These are phyloP conservation scores for Lasiosphaeriaceae sp. DNA, from an alignment of 495 filamentous ascomycete genomes.

Conservation along the genomic window DNA sequence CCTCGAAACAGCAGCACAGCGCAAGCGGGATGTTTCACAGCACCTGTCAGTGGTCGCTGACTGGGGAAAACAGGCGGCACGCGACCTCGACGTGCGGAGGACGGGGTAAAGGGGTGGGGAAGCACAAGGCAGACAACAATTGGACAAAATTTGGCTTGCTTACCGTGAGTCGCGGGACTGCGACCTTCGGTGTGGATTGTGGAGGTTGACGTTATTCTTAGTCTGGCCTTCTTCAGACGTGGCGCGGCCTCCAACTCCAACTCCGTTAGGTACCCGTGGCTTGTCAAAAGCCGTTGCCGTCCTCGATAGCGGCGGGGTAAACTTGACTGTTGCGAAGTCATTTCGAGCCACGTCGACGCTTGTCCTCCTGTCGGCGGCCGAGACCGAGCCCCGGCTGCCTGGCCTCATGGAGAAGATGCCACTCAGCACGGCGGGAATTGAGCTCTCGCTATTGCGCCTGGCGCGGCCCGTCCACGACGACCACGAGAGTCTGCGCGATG, in stretches of 20 bases:
- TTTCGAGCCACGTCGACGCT: neutral
- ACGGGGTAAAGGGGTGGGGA: neutral
- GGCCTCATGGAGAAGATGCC: neutral
- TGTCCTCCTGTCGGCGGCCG: neutral
- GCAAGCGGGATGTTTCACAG: neutral
- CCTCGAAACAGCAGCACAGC: no score
- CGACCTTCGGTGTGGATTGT: no score
- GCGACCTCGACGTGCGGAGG: neutral
- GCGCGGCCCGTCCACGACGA: neutral
- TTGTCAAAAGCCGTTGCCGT: no score
- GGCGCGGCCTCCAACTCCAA: no score
- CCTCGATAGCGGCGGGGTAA: no score
- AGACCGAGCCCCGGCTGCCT: neutral
- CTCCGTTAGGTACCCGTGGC: no score
- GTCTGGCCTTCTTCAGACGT: no score
- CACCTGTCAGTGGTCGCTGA: neutral
- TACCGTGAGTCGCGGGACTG: no score
- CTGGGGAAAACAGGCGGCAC: neutral
- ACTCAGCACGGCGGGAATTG: neutral
- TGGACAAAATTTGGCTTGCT: no score
- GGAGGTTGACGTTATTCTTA: no score
- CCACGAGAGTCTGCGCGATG: neutral
- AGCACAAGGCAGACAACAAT: no score
- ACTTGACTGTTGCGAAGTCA: neutral
- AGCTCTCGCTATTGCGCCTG: constrained; percentile 1